Conservation (phyloP, 2,329 filamentous ascomycete genomes). For the Penicillium griseofulvum region DNA sequence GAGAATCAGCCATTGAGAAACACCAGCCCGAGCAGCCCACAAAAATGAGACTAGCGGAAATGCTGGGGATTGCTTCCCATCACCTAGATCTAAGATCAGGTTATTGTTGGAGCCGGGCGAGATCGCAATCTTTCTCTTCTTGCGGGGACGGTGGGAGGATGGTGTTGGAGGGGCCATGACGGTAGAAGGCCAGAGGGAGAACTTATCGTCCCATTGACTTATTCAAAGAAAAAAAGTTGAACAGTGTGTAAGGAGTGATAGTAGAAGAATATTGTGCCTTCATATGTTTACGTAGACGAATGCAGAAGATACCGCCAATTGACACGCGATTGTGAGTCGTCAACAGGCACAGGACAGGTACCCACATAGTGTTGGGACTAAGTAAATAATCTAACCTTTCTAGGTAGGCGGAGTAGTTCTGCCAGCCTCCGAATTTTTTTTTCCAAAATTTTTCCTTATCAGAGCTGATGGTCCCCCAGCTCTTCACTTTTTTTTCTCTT, state of each 20-base stretch:
- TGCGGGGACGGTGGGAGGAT: conserved; percentile 44
- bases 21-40: conserved; percentile 77
- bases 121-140: conserved; percentile 43
- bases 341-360: conserved; percentile 14
- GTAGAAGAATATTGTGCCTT: not conserved
- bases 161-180: conserved; percentile 30
- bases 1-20: conserved; percentile 89
- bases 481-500: conserved; percentile 23
- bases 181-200: conserved; percentile 10
- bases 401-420: conserved; percentile 32
- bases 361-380: conserved; percentile 18
- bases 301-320: conserved; percentile 4
- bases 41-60: conserved; percentile 94
- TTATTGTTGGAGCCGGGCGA: conserved; percentile 42
- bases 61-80: conserved; percentile 58
- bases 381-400: conserved; percentile 16
- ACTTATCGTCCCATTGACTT: conserved; percentile 26
- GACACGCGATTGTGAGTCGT: conserved; percentile 11
- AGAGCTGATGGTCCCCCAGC: conserved; percentile 24
- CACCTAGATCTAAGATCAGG: conserved; percentile 44
- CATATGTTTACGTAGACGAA: not conserved
- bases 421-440: conserved; percentile 33
- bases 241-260: not conserved
- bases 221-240: not conserved
- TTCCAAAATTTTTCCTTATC: conserved; percentile 28